These are phyloP conservation scores for Rostrohypoxylon terebratum DNA, from an alignment of 495 filamentous ascomycete genomes.

Conservation along the genomic window DNA sequence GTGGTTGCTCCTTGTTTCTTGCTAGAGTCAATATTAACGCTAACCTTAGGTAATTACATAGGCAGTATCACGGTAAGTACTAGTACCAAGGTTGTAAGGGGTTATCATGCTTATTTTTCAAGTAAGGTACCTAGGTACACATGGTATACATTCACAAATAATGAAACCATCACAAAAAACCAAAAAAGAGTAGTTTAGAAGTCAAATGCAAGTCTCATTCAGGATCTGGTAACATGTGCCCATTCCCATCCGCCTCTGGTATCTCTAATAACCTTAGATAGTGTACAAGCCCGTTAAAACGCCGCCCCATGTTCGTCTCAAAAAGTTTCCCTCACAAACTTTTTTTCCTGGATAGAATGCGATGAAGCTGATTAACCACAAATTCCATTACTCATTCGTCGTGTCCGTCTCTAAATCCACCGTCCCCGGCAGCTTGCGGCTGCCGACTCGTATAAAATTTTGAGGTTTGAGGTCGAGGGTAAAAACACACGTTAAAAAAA, in stretches of 20 bases:
- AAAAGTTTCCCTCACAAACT: slow-evolving; percentile 23
- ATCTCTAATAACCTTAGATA: slow-evolving; percentile 38
- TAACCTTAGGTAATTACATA: neutral
- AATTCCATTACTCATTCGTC: slow-evolving; percentile 47
- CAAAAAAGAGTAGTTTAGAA: neutral
- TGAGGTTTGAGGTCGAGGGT: slow-evolving; percentile 14
- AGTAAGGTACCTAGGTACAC: too few species aligned
- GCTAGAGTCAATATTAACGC: neutral
- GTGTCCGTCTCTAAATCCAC: slow-evolving; percentile 44
- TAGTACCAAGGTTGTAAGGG: too few species aligned
- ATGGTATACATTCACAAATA: neutral
- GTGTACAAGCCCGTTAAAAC: slow-evolving; percentile 40
- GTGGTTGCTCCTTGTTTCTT: neutral
- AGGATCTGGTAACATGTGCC: slow-evolving; percentile 38
- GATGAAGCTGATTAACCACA: slow-evolving; percentile 30
- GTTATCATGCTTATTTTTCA: too few species aligned
- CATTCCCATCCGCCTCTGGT: slow-evolving; percentile 36
- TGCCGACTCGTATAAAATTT: slow-evolving; percentile 26
- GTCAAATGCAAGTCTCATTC: slow-evolving; percentile 34
- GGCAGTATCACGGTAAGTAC: neutral
- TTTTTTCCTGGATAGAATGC: slow-evolving; percentile 37
- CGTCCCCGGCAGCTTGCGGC: neutral
- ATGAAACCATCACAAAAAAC: neutral
- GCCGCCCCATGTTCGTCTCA: slow-evolving; percentile 44
- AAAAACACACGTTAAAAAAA: slow-evolving; percentile 25